Base-by-base conservation (phyloP, 2,329 filamentous ascomycete species). In the Colletotrichum coccodes region DNA sequence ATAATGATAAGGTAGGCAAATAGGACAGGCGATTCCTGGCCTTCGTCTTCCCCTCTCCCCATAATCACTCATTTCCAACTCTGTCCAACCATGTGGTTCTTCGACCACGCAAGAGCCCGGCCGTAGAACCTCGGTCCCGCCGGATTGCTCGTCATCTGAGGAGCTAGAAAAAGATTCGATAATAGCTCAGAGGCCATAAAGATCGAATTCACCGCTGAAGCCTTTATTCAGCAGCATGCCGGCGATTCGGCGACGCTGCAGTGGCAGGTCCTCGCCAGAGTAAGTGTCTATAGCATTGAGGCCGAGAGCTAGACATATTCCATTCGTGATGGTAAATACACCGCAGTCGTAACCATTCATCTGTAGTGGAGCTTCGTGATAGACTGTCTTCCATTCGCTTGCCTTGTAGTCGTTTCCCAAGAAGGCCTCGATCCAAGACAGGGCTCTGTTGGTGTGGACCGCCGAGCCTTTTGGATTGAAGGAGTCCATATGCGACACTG, bases 271-370 rank as follows among this genome's bases (percentile, higher is more conserved):
- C 0, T 76, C 71, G 40, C 86, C 79, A 1, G 77, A 73, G 66
- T 92, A 90, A 4, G 77, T 76, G 64, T 82, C 79, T n/a, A 78
- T 77, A 2, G 87, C 86, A 68, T 84, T 84, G 21, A 89, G 72
- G 1, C 87, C 87, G 36, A 89, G 75, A 0, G 86, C 82, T 40
- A 90, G 74, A 63, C 89, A 92, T 54, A 94, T 86, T 18, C 88
- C 90, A 74, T 95, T 95, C 21, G 92, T 88, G 72, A 93, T 89
- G 16, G 91, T 88, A 76, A 94, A 93, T 4, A 94, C 88, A n/a
- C 93, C 93, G 72, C 93, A 95, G 76, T 95, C 93, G 75, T 87
- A 89, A 1, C 86, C 86, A 74, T 95, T 95, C 30, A 80, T 83
- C 77, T 95, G 92, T 3, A 71, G 73, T 0, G 88, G 85, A 40